These are phyloP conservation scores for Dimargaris xerosporica DNA, from an alignment of 192 early-diverging fungal genomes.

Conservation along the genomic window DNA sequence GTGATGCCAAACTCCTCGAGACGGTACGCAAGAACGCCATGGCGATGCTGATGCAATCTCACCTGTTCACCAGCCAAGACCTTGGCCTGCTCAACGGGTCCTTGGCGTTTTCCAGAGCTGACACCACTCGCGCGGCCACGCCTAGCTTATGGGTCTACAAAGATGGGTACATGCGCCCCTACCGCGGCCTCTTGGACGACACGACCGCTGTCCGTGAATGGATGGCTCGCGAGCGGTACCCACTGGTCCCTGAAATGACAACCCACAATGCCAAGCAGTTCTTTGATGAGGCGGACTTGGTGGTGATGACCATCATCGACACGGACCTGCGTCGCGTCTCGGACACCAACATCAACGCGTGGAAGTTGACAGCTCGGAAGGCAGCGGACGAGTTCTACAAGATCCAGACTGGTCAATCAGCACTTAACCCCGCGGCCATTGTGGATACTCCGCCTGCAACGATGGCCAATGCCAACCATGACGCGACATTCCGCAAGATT, in stretches of 20 bases:
- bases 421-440: conserved; percentile 11
- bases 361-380: conserved; percentile 5
- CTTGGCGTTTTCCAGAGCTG: conserved; percentile 12
- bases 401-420: conserved; percentile 14
- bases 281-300: conserved; percentile 42
- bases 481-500: conserved; percentile 3
- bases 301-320: conserved; percentile 51
- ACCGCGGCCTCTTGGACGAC: conserved; percentile 20
- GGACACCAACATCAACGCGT: background rate
- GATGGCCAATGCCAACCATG: too few species aligned
- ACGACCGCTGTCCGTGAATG: conserved; percentile 33
- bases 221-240: conserved; percentile 47
- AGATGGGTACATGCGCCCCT: conserved; percentile 26
- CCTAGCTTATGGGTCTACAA: conserved; percentile 45
- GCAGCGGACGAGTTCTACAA: conserved; percentile 2
- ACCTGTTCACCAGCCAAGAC: conserved; percentile 11
- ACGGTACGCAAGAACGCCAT: background rate
- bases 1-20: background rate
- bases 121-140: conserved; percentile 12
- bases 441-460: background rate
- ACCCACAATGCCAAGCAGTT: conserved; percentile 51
- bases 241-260: conserved; percentile 45
- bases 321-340: conserved; percentile 11
- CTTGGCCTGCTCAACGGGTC: background rate
- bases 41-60: conserved; percentile 2